phyloP scores from a whole-genome alignment of 176 grass and related monocot genomes.

The Phragmites australis region DNA sequence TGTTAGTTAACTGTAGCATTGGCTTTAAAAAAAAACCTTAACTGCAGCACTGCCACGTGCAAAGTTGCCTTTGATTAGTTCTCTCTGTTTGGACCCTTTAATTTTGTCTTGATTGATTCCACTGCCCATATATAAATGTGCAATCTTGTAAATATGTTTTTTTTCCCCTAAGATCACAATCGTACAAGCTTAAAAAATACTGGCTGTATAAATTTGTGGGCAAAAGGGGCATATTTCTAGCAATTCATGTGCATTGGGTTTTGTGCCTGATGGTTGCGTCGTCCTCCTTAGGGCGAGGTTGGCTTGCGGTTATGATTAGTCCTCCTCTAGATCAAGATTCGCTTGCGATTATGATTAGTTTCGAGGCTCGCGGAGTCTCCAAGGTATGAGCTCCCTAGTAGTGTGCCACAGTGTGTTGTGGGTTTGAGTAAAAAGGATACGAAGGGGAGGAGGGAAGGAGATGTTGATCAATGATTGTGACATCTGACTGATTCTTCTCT shows the following conservation, averaged over 20 bases:
- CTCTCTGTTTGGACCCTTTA: not conserved
- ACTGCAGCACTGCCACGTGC: slow-evolving; percentile 1
- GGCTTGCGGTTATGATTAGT: not conserved
- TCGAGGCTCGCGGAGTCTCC: not conserved
- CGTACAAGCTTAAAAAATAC: not conserved
- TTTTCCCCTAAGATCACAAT: not conserved
- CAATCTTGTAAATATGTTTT: not conserved
- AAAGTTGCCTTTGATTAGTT: not conserved
- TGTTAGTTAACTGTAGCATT: too few species aligned
- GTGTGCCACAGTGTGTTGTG: not conserved
- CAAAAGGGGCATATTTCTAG: not conserved
- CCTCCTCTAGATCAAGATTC: too few species aligned
- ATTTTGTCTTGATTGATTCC: not conserved
- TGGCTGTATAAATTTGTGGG: not conserved
- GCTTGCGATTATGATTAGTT: not conserved
- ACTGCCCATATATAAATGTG: not conserved
- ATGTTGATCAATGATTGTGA: not conserved
- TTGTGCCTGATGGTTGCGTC: not conserved
- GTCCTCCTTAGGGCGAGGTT: not conserved
- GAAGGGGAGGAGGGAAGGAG: not conserved
- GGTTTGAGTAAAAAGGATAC: not conserved
- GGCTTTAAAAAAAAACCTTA: too few species aligned
- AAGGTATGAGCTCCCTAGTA: not conserved
- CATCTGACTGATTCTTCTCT: not conserved
- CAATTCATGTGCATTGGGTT: not conserved